Base-by-base conservation (phyloP, 2,329 filamentous ascomycete species). In the Colletotrichum siamense region DNA sequence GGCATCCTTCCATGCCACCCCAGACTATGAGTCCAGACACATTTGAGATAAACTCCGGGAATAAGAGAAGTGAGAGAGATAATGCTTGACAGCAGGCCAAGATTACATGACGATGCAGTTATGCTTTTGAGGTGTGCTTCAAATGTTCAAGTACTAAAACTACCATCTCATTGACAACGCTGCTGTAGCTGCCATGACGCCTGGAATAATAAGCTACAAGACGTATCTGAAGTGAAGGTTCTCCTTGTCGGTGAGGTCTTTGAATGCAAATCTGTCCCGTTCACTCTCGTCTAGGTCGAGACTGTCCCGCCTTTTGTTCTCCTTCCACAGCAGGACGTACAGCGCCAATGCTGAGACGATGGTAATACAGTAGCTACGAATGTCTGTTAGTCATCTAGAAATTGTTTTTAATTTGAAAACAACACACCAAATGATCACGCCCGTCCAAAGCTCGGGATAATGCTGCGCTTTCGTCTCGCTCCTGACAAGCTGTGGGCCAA, bases 371-470 rank as follows among this genome's bases (percentile, higher is more conserved):
- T 65, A 71, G n/a, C 69, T 62, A 2, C 7, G 7, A 6, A 6
- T 10, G 0, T 6, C 3, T 2, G 55, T 39, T 10, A 69, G 55
- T 2, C 7, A 81, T 4, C 28, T 4, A 30, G 28, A 3, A 4
- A 30, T 30, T 30, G 28, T 3, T 30, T 3, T 2, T 9, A 8
- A 30, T 4, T 32, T 32, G 10, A 34, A 34, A 62, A 22, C 55
- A 28, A 1, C 85, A 77, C 77, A 90, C 85, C 89, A 91, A 13
- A 91, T 90, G 9, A 92, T 90, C 75, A 92, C 79, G 0, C 89
- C 90, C 1, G 86, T 84, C 90, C 90, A 92, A 16, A 92, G 71
- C 78, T 88, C 86, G 0, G 91, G 91, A 79, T 92, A 92, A 82
- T 92, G 91, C 61, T 85, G 79, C 2, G 80, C 82, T 66, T 89